Base-by-base conservation (phyloP, 192 early-diverging fungal species). In the Backusella parvicylindrica region DNA sequence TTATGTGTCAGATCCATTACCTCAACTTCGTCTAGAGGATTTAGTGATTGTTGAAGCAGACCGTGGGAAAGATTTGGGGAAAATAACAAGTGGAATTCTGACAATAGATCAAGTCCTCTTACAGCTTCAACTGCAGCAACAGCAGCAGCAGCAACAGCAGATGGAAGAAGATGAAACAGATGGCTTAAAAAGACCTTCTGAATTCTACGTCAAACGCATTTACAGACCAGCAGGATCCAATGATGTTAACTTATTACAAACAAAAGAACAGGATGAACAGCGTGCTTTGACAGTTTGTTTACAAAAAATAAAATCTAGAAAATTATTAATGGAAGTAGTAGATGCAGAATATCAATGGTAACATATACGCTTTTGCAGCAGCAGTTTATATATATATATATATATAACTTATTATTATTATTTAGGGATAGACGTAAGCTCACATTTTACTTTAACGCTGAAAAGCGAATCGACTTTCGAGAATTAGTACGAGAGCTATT, bases 321-420 rank as follows among this genome's bases (percentile, higher is more conserved):
- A 92, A 73, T 85, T 99, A 47, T 94, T 95, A 16, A 98, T 99
- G 96, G 89, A 95, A 74, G 90, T 99, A 31, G 93, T 96, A 3
- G 95, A 97, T 79, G 97, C 97, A 23, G 97, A 99, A 85, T 99
- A 93, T 75, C 97, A 99, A 84, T 99, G 96, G 66, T 68, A 68
- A 68, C 0, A 11, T 9, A 60, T 53, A 9, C 18, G 11, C 6
- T 28, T 60, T 28, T 28, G 23, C 26, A 38, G 11, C 6, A 2
- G 53, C 53, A 3, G 37, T 28, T 21, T 6, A 11, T 26, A 15
- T 43, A 15, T 43, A 12, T 15, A 43, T 11, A 43, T 26, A 13
- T 50, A 23, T 21, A 21, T 4, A 50, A 4, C 7, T 60, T 60
- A 28, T 56, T 56, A 26, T 13, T 35, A 21, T 33, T 36, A 31